These are phyloP conservation scores for Ascochyta clinopodiicola DNA, from an alignment of 2,329 filamentous ascomycete species.

Conservation along the genomic window DNA sequence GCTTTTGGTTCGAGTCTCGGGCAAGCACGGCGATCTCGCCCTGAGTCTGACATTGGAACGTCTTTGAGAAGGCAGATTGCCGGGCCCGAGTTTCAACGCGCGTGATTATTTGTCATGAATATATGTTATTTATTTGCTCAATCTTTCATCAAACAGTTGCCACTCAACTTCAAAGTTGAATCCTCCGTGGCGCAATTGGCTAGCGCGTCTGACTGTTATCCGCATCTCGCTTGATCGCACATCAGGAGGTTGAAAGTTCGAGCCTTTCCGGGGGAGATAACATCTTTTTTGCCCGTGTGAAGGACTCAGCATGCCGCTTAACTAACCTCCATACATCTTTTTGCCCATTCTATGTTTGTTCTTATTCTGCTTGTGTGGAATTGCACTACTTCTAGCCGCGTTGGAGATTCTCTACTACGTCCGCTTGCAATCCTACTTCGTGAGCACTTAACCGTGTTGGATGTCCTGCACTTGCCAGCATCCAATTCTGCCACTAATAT, in stretches of 20 bases:
- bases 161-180: slow-evolving; percentile 2
- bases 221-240: slow-evolving; percentile 19
- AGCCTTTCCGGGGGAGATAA: slow-evolving; percentile 24
- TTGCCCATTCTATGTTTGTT: neutral
- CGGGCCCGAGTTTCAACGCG: neutral
- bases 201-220: slow-evolving; percentile 66
- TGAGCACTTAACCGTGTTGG: no score
- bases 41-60: no score
- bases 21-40: no score
- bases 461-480: no score
- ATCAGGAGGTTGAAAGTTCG: slow-evolving; percentile 25
- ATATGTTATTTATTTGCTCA: no score
- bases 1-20: no score
- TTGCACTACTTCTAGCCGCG: no score
- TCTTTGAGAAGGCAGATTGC: no score
- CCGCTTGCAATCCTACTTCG: no score
- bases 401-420: no score
- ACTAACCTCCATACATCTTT: neutral
- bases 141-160: neutral
- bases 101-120: neutral
- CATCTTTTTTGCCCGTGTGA: neutral
- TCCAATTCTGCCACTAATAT: no score
- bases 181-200: slow-evolving; percentile 55
- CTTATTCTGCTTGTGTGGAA: no score
- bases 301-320: neutral